A percentile compares a stretch with the other conserved stretches of the same genome.
These are phyloP conservation scores for Penicillium sclerotigenum DNA, from an alignment of 2,329 filamentous ascomycete genomes.

Conservation along the genomic window DNA sequence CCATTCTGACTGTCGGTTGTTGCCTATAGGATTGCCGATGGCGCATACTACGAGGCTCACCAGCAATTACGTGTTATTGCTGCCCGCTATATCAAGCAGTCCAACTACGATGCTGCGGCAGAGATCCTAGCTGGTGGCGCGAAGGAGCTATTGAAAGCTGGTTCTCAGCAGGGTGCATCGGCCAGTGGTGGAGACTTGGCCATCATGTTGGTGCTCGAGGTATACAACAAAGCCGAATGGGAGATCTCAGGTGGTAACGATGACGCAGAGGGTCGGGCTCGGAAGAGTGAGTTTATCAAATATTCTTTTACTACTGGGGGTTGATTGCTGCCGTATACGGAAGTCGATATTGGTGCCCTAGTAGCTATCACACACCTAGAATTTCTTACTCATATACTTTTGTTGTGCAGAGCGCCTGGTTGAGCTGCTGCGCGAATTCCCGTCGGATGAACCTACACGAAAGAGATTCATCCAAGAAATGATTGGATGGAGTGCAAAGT, in stretches of 20 bases:
- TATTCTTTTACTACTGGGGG: background rate
- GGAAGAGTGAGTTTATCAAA: slow-evolving; percentile 41
- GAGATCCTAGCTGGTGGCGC: slow-evolving; percentile 84
- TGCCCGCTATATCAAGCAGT: slow-evolving; percentile 84
- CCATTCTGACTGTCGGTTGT: slow-evolving; percentile 14
- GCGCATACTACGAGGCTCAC: slow-evolving; percentile 96
- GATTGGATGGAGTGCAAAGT: slow-evolving; percentile 81
- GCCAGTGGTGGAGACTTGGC: slow-evolving; percentile 89
- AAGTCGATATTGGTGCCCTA: background rate
- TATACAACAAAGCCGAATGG: slow-evolving; percentile 82
- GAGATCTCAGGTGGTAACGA: slow-evolving; percentile 57
- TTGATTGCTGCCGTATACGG: background rate
- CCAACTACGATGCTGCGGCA: slow-evolving; percentile 79
- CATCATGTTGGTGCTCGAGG: slow-evolving; percentile 80
- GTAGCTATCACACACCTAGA: background rate
- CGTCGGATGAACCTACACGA: slow-evolving; percentile 77
- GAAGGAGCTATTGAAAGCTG: slow-evolving; percentile 65
- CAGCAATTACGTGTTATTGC: slow-evolving; percentile 96
- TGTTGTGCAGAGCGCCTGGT: slow-evolving; percentile 58
- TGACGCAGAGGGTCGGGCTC: slow-evolving; percentile 61
- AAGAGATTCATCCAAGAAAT: slow-evolving; percentile 90
- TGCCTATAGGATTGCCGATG: slow-evolving; percentile 69
- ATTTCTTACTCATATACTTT: slow-evolving; percentile 6
- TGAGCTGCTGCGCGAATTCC: slow-evolving; percentile 75
- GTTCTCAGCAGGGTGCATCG: slow-evolving; percentile 76